Percentiles rank a stretch among this genome's conserved stretches.
phyloP scores from a whole-genome alignment of 768 basidiomycete species.

The Mycena chlorophos region DNA sequence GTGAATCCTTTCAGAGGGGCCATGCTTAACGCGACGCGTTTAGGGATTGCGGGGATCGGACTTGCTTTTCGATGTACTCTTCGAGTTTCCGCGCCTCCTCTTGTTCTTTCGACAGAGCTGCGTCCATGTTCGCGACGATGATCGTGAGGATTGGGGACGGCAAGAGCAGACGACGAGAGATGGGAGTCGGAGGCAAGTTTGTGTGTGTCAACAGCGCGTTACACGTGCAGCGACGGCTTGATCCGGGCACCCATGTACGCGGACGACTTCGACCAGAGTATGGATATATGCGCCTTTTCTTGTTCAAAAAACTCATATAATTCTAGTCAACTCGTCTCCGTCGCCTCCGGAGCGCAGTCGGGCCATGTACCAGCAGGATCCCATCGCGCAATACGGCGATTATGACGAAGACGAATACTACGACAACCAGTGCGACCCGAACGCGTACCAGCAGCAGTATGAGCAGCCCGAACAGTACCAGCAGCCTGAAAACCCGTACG shows the following conservation, averaged over 20 bases:
- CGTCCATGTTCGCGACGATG: constrained; percentile 14
- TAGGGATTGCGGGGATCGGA: constrained; percentile 11
- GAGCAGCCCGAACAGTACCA: constrained; percentile 4
- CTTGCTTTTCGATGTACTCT: constrained; percentile 78
- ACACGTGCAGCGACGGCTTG: background rate
- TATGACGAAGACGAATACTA: background rate
- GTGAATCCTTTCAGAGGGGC: constrained; percentile 78
- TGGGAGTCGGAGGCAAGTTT: too few relatives aligned
- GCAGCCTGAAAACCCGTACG: constrained; percentile 12
- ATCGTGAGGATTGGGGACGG: too few relatives aligned
- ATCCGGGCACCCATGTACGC: background rate
- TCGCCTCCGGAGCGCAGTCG: constrained; percentile 31
- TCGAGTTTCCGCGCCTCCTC: constrained; percentile 57
- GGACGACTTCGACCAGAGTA: background rate
- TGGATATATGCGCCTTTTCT: constrained; percentile 33
- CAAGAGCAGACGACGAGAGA: too few relatives aligned
- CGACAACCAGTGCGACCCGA: background rate
- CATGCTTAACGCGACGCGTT: constrained; percentile 22
- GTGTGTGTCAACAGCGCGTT: too few relatives aligned
- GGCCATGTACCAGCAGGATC: background rate
- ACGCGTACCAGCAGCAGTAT: background rate
- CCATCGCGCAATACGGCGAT: constrained; percentile 5
- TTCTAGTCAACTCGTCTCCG: constrained; percentile 23
- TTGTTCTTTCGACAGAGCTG: constrained; percentile 27
- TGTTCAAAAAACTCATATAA: background rate